Evolutionary conservation across 2,329 filamentous ascomycete species (phyloP), one percentile per base, ranked within the genome.

Genomic region (Trichoderma koningii): DNA sequence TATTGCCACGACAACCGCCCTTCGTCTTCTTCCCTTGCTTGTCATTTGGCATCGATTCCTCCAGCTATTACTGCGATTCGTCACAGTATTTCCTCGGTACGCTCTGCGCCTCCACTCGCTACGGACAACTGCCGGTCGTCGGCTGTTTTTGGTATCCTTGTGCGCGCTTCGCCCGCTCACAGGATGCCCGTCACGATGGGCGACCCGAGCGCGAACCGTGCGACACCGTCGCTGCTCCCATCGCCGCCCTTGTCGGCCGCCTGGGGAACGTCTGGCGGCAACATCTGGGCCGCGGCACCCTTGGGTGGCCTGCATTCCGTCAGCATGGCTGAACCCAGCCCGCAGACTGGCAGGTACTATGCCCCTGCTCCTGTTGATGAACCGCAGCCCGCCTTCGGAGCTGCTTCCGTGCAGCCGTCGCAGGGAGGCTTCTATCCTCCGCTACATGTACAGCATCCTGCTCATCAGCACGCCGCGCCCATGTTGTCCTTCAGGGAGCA

Each of bases 401-500:
- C 10, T 9, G 34, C 34, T 34, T 17, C 10, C 4, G 28, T 34
- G 50, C 68, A 68, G 69, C 70, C 69, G 66, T 62, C 70, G 55
- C 23, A 30, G 12, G 34, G 34, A 28, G 30, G 56, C 5, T 34
- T 3, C 30, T 21, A 51, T 14, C 65, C 76, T 67, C 69, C 74
- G 74, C 70, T 68, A 72, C n/a, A n/a, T n/a, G n/a, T n/a, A n/a
- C 56, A 77, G 72, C 63, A 69, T 72, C 45, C 63, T 73, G 14
- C 69, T 73, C 62, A 67, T 28, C 38, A 19, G 23, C 45, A 34
- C 26, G 59, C 26, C 50, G n/a, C 15, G 5, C 68, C 66, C 19
- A 72, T 79, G 51, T 77, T 77, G 66, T 76, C 75, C 1, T 76
- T 78, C 41, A 44, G 15, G n/a, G 15, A 17, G 15, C 41, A 44